phyloP scores from a whole-genome alignment of 2,329 filamentous ascomycete species.

The Endocalyx cinctus region DNA sequence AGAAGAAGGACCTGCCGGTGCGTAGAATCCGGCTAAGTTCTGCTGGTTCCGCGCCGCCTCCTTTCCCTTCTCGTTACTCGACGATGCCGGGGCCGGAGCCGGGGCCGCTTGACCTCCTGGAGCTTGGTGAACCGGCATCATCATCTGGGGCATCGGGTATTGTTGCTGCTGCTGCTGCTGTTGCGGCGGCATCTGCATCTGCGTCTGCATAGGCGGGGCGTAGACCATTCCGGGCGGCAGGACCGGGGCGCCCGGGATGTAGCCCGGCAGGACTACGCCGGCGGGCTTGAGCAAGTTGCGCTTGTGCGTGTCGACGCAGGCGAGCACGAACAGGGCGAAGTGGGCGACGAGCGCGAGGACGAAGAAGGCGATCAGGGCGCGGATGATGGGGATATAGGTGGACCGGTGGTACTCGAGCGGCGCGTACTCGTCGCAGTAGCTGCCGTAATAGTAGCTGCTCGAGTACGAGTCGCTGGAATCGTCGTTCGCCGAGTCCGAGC shows the following conservation, averaged over 20 bases:
- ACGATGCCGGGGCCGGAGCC: neutral
- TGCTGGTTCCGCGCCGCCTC: slow-evolving; percentile 32
- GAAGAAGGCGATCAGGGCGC: slow-evolving; percentile 64
- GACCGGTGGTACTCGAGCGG: slow-evolving; percentile 5
- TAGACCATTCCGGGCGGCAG: slow-evolving; percentile 13
- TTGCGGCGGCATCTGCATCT: slow-evolving; percentile 8
- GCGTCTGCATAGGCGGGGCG: slow-evolving; percentile 7
- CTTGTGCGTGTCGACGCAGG: slow-evolving; percentile 26
- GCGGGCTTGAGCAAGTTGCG: slow-evolving; percentile 19
- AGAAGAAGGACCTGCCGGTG: slow-evolving; percentile 7
- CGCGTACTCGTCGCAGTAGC: slow-evolving; percentile 12
- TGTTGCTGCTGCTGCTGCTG: slow-evolving; percentile 16
- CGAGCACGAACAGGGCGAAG: slow-evolving; percentile 66
- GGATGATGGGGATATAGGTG: slow-evolving; percentile 32
- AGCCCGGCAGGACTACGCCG: slow-evolving; percentile 13
- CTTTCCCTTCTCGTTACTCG: slow-evolving; percentile 1
- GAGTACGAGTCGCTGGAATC: slow-evolving; percentile 8
- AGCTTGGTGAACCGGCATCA: slow-evolving; percentile 13
- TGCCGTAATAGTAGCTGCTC: slow-evolving; percentile 1
- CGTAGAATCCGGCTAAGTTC: slow-evolving; percentile 21
- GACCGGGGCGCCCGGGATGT: slow-evolving; percentile 1
- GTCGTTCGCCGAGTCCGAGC: slow-evolving; percentile 3
- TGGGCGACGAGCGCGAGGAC: slow-evolving; percentile 74
- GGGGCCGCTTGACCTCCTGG: slow-evolving; percentile 3
- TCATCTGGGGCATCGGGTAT: slow-evolving; percentile 10